phyloP scores from a whole-genome alignment of 2,329 filamentous ascomycete species.

The Geosmithia morbida region DNA sequence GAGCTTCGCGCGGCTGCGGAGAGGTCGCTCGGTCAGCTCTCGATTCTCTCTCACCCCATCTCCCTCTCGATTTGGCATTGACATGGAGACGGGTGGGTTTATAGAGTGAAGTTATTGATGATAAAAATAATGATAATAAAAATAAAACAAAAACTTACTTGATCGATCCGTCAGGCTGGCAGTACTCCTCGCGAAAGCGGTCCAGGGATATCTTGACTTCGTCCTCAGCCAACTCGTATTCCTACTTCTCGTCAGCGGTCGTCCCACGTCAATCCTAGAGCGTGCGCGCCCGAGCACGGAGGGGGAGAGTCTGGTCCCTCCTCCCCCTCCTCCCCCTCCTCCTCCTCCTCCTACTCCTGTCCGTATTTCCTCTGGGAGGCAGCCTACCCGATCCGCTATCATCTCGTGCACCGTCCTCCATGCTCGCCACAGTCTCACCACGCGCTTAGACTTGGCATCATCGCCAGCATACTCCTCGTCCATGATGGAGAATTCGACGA shows the following conservation, averaged over 20 bases:
- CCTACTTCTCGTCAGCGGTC: conserved; percentile 34
- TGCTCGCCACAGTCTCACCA: conserved; percentile 74
- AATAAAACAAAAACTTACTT: conserved; percentile 41
- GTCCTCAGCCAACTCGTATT: conserved; percentile 81
- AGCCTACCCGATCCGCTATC: conserved; percentile 71
- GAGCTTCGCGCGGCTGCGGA: conserved; percentile 63
- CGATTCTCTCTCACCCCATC: not conserved
- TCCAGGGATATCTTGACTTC: conserved; percentile 78
- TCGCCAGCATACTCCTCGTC: conserved; percentile 28
- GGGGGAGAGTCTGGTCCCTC: not conserved
- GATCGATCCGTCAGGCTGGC: conserved; percentile 56
- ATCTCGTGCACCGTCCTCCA: conserved; percentile 92
- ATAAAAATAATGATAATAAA: too few relatives aligned
- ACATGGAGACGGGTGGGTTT: not conserved
- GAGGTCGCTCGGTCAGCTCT: not conserved
- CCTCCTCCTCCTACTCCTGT: too few relatives aligned
- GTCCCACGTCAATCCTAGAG: not conserved
- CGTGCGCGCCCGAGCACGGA: not conserved
- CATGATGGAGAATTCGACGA: conserved; percentile 12
- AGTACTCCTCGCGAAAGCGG: conserved; percentile 63
- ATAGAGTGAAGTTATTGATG: too few relatives aligned
- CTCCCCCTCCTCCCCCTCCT: too few relatives aligned
- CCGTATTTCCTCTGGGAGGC: too few relatives aligned
- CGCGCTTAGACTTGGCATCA: conserved; percentile 35
- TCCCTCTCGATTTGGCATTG: not conserved